phyloP scores from a whole-genome alignment of 2,329 filamentous ascomycete genomes.

The Cryphonectria carpinicola region DNA sequence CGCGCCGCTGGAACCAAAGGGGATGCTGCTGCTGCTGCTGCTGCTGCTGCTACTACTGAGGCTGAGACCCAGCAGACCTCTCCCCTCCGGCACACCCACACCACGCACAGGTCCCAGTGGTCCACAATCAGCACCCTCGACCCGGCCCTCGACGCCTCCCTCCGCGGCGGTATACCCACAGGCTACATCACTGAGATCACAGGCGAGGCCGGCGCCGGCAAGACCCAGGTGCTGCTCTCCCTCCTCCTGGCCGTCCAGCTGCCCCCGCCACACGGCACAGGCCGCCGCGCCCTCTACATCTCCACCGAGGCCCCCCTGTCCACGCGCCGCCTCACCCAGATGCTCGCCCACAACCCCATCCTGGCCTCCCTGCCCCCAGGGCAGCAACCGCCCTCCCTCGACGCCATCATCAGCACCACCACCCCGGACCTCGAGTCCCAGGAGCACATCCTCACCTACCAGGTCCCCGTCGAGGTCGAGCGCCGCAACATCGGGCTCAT shows the following conservation, averaged over 20 bases:
- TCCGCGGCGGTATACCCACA: slow-evolving; percentile 79
- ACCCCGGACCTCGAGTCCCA: slow-evolving; percentile 92
- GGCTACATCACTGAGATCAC: slow-evolving; percentile 87
- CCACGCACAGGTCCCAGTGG: slow-evolving; percentile 47
- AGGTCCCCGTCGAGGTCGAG: slow-evolving; percentile 82
- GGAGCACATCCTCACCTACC: slow-evolving; percentile 91
- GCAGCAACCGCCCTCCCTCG: slow-evolving; percentile 63
- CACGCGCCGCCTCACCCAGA: slow-evolving; percentile 79
- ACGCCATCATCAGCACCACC: slow-evolving; percentile 77
- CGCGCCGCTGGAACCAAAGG: slow-evolving; percentile 29
- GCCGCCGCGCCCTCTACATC: slow-evolving; percentile 83
- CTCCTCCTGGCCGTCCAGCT: slow-evolving; percentile 86
- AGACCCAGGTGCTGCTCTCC: slow-evolving; percentile 89
- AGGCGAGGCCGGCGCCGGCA: slow-evolving; percentile 91
- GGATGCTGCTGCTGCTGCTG: not conserved
- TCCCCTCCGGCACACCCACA: slow-evolving; percentile 37
- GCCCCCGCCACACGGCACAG: slow-evolving; percentile 70
- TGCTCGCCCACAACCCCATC: slow-evolving; percentile 69
- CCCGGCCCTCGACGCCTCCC: slow-evolving; percentile 63
- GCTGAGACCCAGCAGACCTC: slow-evolving; percentile 32
- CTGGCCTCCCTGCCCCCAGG: slow-evolving; percentile 46
- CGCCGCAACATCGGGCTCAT: slow-evolving; percentile 80
- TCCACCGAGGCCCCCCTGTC: slow-evolving; percentile 88
- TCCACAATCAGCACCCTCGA: slow-evolving; percentile 82
- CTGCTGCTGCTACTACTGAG: not conserved